Evolutionary conservation across 768 basidiomycete species (phyloP), one percentile per base, ranked within the genome.

Genomic region (Zangia roseola): DNA sequence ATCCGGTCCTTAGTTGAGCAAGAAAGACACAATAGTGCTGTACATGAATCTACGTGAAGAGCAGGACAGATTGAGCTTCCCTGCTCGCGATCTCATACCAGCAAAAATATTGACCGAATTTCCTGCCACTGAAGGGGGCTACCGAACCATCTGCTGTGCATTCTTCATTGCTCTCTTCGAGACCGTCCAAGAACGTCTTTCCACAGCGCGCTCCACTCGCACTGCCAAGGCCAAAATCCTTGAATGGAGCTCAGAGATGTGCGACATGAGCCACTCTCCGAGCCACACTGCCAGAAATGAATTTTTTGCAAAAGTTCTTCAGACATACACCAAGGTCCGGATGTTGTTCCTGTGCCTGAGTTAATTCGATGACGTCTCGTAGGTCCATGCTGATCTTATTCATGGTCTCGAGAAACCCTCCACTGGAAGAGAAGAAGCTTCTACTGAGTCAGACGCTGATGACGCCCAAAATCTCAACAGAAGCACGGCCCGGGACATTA

Each of bases 161-260:
- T 51, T 50, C 33, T 43, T 50, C 10, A 34, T 30, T 13, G 43
- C 43, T 20, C 49, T 50, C 10, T 50, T 50, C 38, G 16, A 40
- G 1, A 41, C 24, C 0, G 6, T 50, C 2, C 25, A 28, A 12
- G 20, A 28, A 23, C 13, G 20, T 20, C 43, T 50, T 5, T 23
- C 36, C 1, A 24, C 7, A 2, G 3, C 2, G 13, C 1, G 39
- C n/a, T 10, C 35, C 17, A 21, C 21, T 2, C 20, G 10, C 2
- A 16, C 14, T 5, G 14, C 37, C 10, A 26, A 20, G 7, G 23
- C 16, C 4, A 7, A 4, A 6, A n/a, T 49, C 21, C 19, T 39
- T 8, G 1, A 7, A 12, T 50, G 49, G 49, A 25, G 2, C 9
- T 9, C n/a, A 14, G 5, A 41, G 20, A 50, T 45, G 43, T 44